Evolutionary conservation across 192 early-diverging fungal genomes (phyloP), one percentile per base, ranked within the genome.

Genomic region (Podochytrium sp.): DNA sequence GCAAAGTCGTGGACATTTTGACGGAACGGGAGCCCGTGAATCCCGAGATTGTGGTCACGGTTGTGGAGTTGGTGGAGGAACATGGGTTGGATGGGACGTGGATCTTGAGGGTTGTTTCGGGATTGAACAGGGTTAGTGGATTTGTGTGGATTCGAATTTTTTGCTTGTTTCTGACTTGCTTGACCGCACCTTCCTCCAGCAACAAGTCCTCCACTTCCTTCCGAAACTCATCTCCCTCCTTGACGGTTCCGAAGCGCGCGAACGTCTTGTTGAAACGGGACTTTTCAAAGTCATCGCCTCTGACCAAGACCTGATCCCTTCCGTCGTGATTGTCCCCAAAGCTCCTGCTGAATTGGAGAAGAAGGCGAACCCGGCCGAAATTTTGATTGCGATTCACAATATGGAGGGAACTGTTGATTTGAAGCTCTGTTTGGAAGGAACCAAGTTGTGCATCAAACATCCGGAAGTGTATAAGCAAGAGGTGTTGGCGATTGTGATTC

Each of bases 401-500:
- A 83, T 93, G 80, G 91, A 94, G 30, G 85, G 91, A 18, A 75
- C 64, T 2, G 87, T 91, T 27, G 86, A 85, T n/a, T 72, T 91
- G 49, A 87, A 87, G 61, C 80, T 84, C 16, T 84, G 81, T 16
- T 83, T 87, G 40, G 89, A 91, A 91, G 91, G 90, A 0, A 91
- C 87, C 32, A 82, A 91, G 50, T 87, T 94, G 23, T 94, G 93
- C 76, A 90, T 94, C 74, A 78, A 82, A 18, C 77, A 86, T 59
- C 76, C 88, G 3, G 80, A 89, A 37, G 81, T 90, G 20, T 94
- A 87, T 80, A 92, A 81, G 35, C 79, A 86, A 41, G 90, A 94
- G 65, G 81, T 87, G 27, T 75, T 94, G 57, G 90, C 91, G 0
- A 89, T 90, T 10, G 71, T 93, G 3, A 86, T 88, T 58, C 87